Conservation (phyloP, 2,329 filamentous ascomycete genomes). For the Cordyceps farinosa region DNA sequence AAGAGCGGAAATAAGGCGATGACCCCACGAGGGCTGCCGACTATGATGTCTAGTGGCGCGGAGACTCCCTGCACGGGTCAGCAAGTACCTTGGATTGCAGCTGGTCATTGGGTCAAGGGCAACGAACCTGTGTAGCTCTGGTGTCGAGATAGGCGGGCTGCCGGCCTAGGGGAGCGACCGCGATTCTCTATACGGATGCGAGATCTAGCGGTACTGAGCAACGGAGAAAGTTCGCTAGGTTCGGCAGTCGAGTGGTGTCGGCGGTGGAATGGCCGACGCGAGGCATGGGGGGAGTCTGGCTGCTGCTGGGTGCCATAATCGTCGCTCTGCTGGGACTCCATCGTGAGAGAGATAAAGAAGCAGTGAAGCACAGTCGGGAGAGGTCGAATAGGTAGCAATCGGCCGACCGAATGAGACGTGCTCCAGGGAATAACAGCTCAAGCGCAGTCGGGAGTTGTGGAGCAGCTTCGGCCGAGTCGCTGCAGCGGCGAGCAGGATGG, state of each 20-base stretch:
- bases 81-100: background rate
- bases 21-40: conserved; percentile 56
- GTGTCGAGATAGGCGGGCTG: conserved; percentile 33
- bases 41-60: conserved; percentile 48
- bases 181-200: conserved; percentile 40
- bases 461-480: background rate
- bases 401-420: background rate
- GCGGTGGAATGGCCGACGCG: conserved; percentile 27
- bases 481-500: background rate
- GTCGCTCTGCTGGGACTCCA: conserved; percentile 31
- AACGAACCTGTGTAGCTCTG: conserved; percentile 44
- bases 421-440: background rate
- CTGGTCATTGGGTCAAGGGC: too few relatives aligned
- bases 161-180: conserved; percentile 26
- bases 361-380: background rate
- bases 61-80: conserved; percentile 32
- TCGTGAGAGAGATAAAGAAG: conserved; percentile 15
- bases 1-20: conserved; percentile 60
- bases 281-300: conserved; percentile 33
- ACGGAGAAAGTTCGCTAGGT: conserved; percentile 43
- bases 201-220: conserved; percentile 40
- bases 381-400: background rate
- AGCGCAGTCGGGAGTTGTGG: background rate
- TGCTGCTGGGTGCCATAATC: conserved; percentile 26
- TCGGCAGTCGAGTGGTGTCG: conserved; percentile 30